phyloP scores from a whole-genome alignment of 306 rosid species.

The Vicia villosa region DNA sequence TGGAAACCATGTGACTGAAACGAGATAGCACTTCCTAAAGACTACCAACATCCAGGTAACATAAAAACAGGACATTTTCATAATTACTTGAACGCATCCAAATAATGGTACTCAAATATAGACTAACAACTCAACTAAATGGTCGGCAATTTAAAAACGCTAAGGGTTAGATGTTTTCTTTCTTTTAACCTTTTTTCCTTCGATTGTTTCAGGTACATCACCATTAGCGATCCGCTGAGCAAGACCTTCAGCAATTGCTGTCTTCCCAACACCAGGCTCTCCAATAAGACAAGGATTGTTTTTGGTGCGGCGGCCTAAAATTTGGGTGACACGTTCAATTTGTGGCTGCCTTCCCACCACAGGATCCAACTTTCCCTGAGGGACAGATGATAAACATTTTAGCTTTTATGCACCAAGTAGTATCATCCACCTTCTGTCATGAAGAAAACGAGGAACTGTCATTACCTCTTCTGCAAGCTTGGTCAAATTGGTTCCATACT shows the following conservation, averaged over 20 bases:
- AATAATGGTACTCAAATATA: background rate
- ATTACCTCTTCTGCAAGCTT: slow-evolving; percentile 95
- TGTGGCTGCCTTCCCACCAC: slow-evolving; percentile 97
- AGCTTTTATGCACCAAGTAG: slow-evolving; percentile 7
- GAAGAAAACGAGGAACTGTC: background rate
- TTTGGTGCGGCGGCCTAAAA: slow-evolving; percentile 92
- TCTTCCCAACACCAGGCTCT: slow-evolving; percentile 99
- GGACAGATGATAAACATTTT: slow-evolving; percentile 13
- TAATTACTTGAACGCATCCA: background rate
- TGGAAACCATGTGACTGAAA: no score
- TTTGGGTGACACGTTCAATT: slow-evolving; percentile 95
- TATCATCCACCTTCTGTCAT: slow-evolving; percentile 25
- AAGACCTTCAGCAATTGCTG: slow-evolving; percentile 99
- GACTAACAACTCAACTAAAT: background rate
- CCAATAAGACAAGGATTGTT: slow-evolving; percentile 98
- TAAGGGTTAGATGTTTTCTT: slow-evolving; percentile 17
- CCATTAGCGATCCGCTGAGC: slow-evolving; percentile 94
- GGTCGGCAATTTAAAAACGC: background rate
- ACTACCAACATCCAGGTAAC: slow-evolving; percentile 1
- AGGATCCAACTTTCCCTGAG: slow-evolving; percentile 95
- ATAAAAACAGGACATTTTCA: background rate
- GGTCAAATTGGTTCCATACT: slow-evolving; percentile 94
- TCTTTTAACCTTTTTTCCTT: slow-evolving; percentile 86
- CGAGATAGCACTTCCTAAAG: no score
- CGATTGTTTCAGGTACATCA: slow-evolving; percentile 99